Evolutionary conservation across 345 rosid genomes (phyloP), one percentile per base, ranked within the genome.

Genomic region (Eutrema heterophyllum): DNA sequence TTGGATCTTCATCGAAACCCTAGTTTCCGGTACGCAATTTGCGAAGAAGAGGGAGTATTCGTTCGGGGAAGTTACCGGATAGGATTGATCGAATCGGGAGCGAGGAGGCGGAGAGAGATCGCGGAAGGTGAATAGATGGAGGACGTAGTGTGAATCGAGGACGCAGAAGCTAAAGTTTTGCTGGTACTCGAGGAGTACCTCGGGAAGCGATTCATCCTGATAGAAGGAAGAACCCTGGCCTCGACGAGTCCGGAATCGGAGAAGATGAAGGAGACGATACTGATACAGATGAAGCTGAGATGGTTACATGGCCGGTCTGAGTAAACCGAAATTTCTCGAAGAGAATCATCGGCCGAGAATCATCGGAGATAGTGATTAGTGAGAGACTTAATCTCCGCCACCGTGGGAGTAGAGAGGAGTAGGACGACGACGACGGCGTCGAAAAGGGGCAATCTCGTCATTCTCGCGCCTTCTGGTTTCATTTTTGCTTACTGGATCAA

Each of bases 261-360:
- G 21, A 18, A 0, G 85, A 40, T 40, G 39, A 54, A 14, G 59
- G 32, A 74, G 85, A 76, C 30, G 79, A 43, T 11, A 87, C 88
- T 5, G 77, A 70, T 51, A 89, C 96, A 64, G 84, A 75, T 75
- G 85, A 76, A 57, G 84, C 86, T 12, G 85, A 60, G 76, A 92
- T 57, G 40, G 68, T 44, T 50, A 87, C 89, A 68, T 79, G 89
- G 59, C 98, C 96, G 29, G 81, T 71, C 75, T 52, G 83, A 6
- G 93, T 86, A 83, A 92, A 84, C 13, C 93, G 84, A 83, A 92
- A 88, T 62, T 84, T 90, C 72, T 88, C 90, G 62, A 92, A 84
- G 70, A 90, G 85, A 72, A 92, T 92, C 82, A 87, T 68, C 16
- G 93, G 77, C n/a, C 93, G 95, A 12, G 81, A 64, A 73, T 90